Percentiles rank a stretch among this genome's conserved stretches.
Evolutionary conservation across 75 land plant species (phyloP).

Genomic region (Selaginella moellendorffii): DNA sequence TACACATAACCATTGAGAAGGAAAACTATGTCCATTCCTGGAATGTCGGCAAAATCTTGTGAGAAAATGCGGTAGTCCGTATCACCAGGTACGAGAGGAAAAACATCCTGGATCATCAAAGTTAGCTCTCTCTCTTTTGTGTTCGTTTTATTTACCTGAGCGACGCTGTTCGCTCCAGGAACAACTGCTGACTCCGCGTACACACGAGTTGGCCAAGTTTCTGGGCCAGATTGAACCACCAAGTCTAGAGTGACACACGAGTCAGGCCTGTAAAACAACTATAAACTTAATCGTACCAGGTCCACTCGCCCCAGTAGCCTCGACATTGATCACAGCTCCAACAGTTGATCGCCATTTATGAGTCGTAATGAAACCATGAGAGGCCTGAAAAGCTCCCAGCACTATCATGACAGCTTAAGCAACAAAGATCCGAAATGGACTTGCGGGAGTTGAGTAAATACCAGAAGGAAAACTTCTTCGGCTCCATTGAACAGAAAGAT

Average conservation of each 20-base stretch:
- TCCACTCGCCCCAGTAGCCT: conserved; percentile 89
- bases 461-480: conserved; percentile 84
- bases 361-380: conserved; percentile 79
- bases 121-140: neutral
- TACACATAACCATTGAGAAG: conserved; percentile 81
- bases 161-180: conserved; percentile 84
- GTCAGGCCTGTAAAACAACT: too few relatives aligned
- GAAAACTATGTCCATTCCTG: conserved; percentile 88
- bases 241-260: conserved; percentile 43
- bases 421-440: neutral
- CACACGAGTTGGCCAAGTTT: conserved; percentile 75
- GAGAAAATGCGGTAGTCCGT: conserved; percentile 92
- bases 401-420: conserved; percentile 2
- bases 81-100: conserved; percentile 85
- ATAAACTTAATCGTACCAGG: conserved; percentile 10
- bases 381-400: conserved; percentile 30
- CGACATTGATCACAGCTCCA: conserved; percentile 86
- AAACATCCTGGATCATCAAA: conserved; percentile 45
- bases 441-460: conserved; percentile 14
- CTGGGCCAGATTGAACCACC: conserved; percentile 95
- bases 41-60: conserved; percentile 69
- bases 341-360: conserved; percentile 64
- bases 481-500: conserved; percentile 97
- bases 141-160: conserved; percentile 38
- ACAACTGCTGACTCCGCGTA: conserved; percentile 69